Percentiles rank a stretch among this genome's conserved stretches.
Evolutionary conservation across 768 basidiomycete species (phyloP).

Genomic region (Ramaria sp.): DNA sequence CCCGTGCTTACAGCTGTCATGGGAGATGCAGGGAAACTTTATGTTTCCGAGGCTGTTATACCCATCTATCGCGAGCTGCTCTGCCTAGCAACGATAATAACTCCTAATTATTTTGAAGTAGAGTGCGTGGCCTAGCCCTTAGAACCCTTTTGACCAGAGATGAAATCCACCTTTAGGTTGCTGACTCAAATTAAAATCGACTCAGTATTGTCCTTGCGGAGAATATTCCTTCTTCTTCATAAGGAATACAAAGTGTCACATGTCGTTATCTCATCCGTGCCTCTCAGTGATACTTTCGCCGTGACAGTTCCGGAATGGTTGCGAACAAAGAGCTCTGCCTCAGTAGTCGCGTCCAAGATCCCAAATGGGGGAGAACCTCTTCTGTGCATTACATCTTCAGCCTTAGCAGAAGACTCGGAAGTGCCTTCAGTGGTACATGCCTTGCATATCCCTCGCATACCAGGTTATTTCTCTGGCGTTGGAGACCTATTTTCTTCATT

Average conservation of each 20-base stretch:
- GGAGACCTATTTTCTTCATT: constrained; percentile 96
- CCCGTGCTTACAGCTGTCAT: constrained; percentile 61
- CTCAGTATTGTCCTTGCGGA: constrained; percentile 53
- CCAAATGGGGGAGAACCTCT: constrained; percentile 32
- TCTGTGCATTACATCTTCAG: constrained; percentile 70
- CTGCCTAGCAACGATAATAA: constrained; percentile 82
- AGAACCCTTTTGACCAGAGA: background rate
- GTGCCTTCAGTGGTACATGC: constrained; percentile 44
- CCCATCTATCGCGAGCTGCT: constrained; percentile 77
- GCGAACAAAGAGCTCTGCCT: background rate
- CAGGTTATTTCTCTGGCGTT: constrained; percentile 93
- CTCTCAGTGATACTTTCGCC: constrained; percentile 28
- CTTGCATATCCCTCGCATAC: constrained; percentile 62
- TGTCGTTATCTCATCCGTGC: constrained; percentile 88
- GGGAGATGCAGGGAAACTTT: constrained; percentile 83
- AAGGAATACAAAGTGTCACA: constrained; percentile 65
- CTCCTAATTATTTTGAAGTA: constrained; percentile 97
- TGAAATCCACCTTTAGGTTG: constrained; percentile 35
- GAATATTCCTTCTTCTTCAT: constrained; percentile 68
- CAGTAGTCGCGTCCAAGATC: constrained; percentile 7
- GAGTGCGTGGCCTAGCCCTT: constrained; percentile 46
- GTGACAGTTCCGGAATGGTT: constrained; percentile 32
- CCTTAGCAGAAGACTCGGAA: constrained; percentile 16
- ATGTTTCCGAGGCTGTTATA: constrained; percentile 79
- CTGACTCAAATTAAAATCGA: constrained; percentile 63